Base-by-base conservation (phyloP, 345 rosid species). In the Pistacia vera region DNA sequence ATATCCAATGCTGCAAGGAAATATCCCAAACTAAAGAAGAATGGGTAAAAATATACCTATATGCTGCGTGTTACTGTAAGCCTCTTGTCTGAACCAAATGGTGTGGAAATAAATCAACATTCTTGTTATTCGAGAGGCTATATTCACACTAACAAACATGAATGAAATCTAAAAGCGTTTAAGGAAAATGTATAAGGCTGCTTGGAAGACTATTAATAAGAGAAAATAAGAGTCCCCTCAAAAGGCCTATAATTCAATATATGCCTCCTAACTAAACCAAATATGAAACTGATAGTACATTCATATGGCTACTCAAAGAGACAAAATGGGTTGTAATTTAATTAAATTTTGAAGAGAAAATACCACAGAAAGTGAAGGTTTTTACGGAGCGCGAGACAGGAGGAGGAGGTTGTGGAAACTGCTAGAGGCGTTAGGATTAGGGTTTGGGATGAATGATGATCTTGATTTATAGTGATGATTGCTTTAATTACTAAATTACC, bases 251-350 rank as follows among this genome's bases (percentile, higher is more conserved):
- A 11, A 38, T 75, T 68, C 41, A 52, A 57, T 83, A 16, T 83
- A 49, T 60, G 86, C 84, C 82, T 68, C 82, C 77, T 73, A 81
- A 81, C 86, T 81, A 78, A 78, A 62, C 86, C 82, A 68, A 59
- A 41, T 72, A 71, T 63, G 71, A 80, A 66, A 70, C 61, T 18
- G 2, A 0, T 38, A 11, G 20, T 52, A 33, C 33, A 70, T 69
- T 68, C 81, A 71, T 81, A 77, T 38, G 86, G 75, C 83, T 71
- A 83, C 86, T 83, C 86, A 77, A 75, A 83, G 83, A 83, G 86
- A 83, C 86, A 44, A 58, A 3, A 51, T n/a, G 5, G 60, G 8
- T 49, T 48, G 25, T 0, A 4, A 41, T 38, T 38, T 38, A 38
- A 38, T 38, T 38, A 38, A 38, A 4, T 38, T 38, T 38, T 38